Evolutionary conservation across 306 rosid species (phyloP).

Genomic region (Gynostemma pentaphyllum): DNA sequence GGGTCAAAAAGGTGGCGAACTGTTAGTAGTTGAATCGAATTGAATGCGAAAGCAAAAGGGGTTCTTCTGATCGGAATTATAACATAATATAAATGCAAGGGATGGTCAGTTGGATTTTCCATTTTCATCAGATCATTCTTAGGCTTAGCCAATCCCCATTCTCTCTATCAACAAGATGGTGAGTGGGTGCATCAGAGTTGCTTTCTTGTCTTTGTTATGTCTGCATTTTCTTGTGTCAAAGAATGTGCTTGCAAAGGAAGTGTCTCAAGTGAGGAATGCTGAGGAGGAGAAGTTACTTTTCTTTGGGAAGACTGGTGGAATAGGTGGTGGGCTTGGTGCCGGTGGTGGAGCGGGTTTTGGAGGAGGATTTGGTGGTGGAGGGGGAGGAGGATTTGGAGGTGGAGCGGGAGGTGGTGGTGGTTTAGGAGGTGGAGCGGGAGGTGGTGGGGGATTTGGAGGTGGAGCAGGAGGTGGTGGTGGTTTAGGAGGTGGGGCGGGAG

Average conservation of each 20-base stretch:
- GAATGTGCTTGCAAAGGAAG: constrained; percentile 54
- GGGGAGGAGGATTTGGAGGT: too few relatives aligned
- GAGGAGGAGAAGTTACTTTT: constrained; percentile 26
- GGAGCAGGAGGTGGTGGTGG: too few relatives aligned
- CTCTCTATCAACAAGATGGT: constrained; percentile 19
- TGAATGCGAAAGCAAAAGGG: constrained; percentile 14
- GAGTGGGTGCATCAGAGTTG: constrained; percentile 13
- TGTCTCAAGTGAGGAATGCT: constrained; percentile 21
- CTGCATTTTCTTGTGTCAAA: constrained; percentile 29
- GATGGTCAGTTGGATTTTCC: background rate
- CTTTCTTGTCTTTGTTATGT: constrained; percentile 37
- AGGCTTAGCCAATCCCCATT: too few relatives aligned
- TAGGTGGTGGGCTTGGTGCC: constrained; percentile 10
- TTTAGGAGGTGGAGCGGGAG: too few relatives aligned
- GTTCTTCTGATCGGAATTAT: background rate
- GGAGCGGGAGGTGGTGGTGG: too few relatives aligned
- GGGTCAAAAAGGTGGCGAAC: constrained; percentile 21
- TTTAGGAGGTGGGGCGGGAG: too few relatives aligned
- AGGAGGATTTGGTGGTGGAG: too few relatives aligned
- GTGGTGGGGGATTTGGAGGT: too few relatives aligned
- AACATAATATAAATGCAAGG: background rate
- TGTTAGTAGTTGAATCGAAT: constrained; percentile 47
- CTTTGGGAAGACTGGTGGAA: constrained; percentile 13
- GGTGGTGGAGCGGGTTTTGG: too few relatives aligned
- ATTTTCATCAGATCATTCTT: background rate